These are phyloP conservation scores for Penicillium pancosmium DNA, from an alignment of 495 filamentous ascomycete species.

Conservation along the genomic window DNA sequence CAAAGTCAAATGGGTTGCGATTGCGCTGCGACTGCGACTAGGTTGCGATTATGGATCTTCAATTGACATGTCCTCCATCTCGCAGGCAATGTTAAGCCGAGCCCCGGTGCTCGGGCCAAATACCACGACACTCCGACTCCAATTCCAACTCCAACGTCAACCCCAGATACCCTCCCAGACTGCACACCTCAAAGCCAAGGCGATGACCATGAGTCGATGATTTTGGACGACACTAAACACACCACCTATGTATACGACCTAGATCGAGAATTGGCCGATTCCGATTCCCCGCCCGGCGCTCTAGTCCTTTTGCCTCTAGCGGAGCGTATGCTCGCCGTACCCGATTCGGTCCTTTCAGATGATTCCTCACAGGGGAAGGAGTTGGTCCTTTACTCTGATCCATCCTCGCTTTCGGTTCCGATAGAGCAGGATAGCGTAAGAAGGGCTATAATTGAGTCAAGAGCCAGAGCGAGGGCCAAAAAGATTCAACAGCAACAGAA, in stretches of 20 bases:
- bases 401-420: slow-evolving; percentile 73
- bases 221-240: slow-evolving; percentile 83
- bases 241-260: slow-evolving; percentile 89
- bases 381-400: slow-evolving; percentile 79
- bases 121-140: slow-evolving; percentile 20
- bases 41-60: no score
- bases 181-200: slow-evolving; percentile 1
- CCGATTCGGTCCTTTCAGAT: slow-evolving; percentile 61
- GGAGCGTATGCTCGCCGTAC: slow-evolving; percentile 74
- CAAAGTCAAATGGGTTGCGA: background rate
- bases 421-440: slow-evolving; percentile 76
- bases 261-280: slow-evolving; percentile 79
- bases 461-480: slow-evolving; percentile 55
- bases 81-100: background rate
- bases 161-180: background rate
- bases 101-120: slow-evolving; percentile 20
- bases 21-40: no score
- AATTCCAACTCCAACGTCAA: no score
- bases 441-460: slow-evolving; percentile 82
- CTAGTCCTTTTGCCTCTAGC: slow-evolving; percentile 83
- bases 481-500: background rate
- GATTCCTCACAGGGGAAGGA: slow-evolving; percentile 54
- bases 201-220: slow-evolving; percentile 63
- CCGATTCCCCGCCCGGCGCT: slow-evolving; percentile 53
- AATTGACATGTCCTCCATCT: no score